A percentile compares a stretch with the other conserved stretches of the same genome.
Conservation (phyloP, 306 rosid species). For the Psophocarpus tetragonolobus region DNA sequence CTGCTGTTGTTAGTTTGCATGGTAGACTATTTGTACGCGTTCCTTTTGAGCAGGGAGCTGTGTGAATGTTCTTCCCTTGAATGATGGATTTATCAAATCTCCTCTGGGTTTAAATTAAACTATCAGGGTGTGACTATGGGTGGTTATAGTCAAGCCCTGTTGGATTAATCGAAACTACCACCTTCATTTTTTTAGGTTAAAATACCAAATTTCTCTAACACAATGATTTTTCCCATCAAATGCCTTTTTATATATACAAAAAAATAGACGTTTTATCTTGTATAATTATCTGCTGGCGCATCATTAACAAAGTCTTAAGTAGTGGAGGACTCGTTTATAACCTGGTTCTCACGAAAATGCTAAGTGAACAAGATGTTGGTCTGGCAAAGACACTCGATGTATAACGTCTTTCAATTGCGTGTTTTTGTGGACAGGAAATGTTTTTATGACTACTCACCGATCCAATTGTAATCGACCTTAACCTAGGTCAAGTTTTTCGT, state of each 20-base stretch:
- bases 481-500: background rate
- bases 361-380: background rate
- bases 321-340: conserved; percentile 7
- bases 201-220: conserved; percentile 19
- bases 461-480: background rate
- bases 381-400: background rate
- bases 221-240: conserved; percentile 11
- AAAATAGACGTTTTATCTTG: background rate
- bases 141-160: conserved; percentile 33
- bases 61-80: conserved; percentile 35
- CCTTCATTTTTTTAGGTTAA: conserved; percentile 19
- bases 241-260: background rate
- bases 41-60: conserved; percentile 68
- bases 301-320: background rate
- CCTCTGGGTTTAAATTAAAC: conserved; percentile 13
- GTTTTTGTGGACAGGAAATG: background rate
- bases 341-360: background rate
- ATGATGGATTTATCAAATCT: conserved; percentile 20
- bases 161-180: conserved; percentile 26
- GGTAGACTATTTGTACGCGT: conserved; percentile 76
- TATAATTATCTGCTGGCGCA: background rate
- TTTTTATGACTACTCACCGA: background rate
- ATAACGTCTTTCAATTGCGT: background rate
- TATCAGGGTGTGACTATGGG: conserved; percentile 32
- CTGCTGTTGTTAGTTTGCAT: conserved; percentile 80